Percentiles rank a stretch among this genome's conserved stretches.
Conservation (phyloP, 2,329 filamentous ascomycete species). For the Colletotrichum liaoningense region DNA sequence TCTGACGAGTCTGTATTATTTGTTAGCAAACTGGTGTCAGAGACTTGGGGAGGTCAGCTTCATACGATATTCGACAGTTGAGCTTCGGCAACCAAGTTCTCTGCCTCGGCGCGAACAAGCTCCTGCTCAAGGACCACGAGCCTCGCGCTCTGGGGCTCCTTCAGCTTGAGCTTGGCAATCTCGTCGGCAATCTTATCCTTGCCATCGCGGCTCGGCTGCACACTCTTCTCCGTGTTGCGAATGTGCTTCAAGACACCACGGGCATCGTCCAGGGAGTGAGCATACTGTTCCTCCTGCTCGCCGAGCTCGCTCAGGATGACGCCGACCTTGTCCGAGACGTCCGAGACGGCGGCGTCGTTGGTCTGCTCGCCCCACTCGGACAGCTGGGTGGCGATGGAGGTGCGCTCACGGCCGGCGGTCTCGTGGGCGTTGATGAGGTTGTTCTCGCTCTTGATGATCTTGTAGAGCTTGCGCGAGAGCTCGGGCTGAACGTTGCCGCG, state of each 20-base stretch:
- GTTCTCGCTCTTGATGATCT: slow-evolving; percentile 95
- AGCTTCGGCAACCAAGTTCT: slow-evolving; percentile 95
- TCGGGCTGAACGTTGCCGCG: slow-evolving; percentile 88
- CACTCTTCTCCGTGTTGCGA: slow-evolving; percentile 93
- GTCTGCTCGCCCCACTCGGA: slow-evolving; percentile 97
- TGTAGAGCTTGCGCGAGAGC: slow-evolving; percentile 87
- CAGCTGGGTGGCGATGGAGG: slow-evolving; percentile 87
- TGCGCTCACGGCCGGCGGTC: slow-evolving; percentile 83
- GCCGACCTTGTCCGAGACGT: slow-evolving; percentile 95
- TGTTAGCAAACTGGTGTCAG: too few species aligned
- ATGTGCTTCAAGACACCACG: slow-evolving; percentile 88
- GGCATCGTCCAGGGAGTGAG: slow-evolving; percentile 88
- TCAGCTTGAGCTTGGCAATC: slow-evolving; percentile 90
- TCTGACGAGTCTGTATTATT: slow-evolving; percentile 81
- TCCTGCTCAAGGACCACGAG: slow-evolving; percentile 93
- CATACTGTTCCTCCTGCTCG: slow-evolving; percentile 91
- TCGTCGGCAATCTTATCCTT: slow-evolving; percentile 92
- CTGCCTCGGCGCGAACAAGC: slow-evolving; percentile 93
- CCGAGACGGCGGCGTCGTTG: slow-evolving; percentile 85
- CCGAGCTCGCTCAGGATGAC: slow-evolving; percentile 93
- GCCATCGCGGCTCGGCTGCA: slow-evolving; percentile 90
- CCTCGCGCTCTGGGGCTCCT: slow-evolving; percentile 87
- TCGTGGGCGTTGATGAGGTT: slow-evolving; percentile 87
- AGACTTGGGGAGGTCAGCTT: slow-evolving; percentile 37
- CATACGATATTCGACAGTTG: slow-evolving; percentile 93